phyloP scores from a whole-genome alignment of 352 stramenopile species.

The Aphanomyces stellatus region DNA sequence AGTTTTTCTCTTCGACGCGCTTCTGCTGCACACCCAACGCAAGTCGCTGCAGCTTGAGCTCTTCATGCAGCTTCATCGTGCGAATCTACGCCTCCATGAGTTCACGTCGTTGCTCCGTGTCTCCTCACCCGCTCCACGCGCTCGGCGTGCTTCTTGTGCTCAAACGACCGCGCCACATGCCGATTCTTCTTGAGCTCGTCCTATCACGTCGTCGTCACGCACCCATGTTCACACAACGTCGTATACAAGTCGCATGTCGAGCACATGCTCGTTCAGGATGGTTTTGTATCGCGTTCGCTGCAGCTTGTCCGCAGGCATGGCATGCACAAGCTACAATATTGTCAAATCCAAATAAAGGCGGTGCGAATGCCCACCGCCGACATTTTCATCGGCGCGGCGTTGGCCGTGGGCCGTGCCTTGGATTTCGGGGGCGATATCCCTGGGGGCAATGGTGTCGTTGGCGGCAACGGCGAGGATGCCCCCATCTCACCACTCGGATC shows the following conservation, averaged over 20 bases:
- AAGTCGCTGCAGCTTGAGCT: slow-evolving; percentile 57
- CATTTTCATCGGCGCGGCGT: too few species aligned
- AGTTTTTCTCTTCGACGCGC: slow-evolving; percentile 54
- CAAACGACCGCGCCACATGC: slow-evolving; percentile 52
- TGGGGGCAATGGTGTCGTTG: too few species aligned
- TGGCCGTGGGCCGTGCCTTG: too few species aligned
- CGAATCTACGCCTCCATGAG: slow-evolving; percentile 43
- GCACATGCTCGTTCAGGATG: slow-evolving; percentile 53
- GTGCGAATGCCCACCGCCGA: too few species aligned
- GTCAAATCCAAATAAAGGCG: too few species aligned
- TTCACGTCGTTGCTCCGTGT: too few species aligned
- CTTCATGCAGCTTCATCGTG: slow-evolving; percentile 49
- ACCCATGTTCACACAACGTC: too few species aligned
- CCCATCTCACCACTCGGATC: not conserved
- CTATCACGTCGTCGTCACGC: slow-evolving; percentile 20
- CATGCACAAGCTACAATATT: not conserved
- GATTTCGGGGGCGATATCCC: too few species aligned
- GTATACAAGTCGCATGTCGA: slow-evolving; percentile 40
- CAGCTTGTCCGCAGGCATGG: slow-evolving; percentile 30
- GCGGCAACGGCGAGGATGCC: not conserved
- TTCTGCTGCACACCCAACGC: slow-evolving; percentile 49
- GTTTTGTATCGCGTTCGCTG: slow-evolving; percentile 45
- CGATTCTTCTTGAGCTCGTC: slow-evolving; percentile 47
- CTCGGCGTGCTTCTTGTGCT: slow-evolving; percentile 46
- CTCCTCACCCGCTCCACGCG: slow-evolving; percentile 52